A percentile compares a stretch with the other conserved stretches of the same genome.
Evolutionary conservation across 306 rosid species (phyloP).

Genomic region (Cyamopsis tetragonoloba): DNA sequence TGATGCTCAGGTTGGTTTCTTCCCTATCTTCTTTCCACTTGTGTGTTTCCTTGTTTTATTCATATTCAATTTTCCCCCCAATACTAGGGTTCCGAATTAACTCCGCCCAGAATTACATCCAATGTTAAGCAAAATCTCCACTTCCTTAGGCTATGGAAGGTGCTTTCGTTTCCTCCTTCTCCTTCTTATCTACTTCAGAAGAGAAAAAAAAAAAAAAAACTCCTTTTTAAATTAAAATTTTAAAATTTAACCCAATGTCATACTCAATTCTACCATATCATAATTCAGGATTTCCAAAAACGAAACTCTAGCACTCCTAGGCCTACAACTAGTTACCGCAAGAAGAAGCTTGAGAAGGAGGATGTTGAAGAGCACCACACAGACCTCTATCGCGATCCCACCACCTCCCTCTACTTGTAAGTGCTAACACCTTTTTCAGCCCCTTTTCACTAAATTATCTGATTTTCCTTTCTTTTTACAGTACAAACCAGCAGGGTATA

Average conservation of each 20-base stretch:
- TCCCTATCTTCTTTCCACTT: background rate
- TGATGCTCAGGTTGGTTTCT: slow-evolving; percentile 11
- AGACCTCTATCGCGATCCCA: slow-evolving; percentile 69
- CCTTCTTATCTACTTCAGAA: background rate
- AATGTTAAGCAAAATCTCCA: slow-evolving; percentile 87
- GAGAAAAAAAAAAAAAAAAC: no score
- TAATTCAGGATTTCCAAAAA: slow-evolving; percentile 60
- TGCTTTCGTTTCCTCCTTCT: background rate
- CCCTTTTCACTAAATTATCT: background rate
- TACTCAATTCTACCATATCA: background rate
- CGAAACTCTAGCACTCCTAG: slow-evolving; percentile 51
- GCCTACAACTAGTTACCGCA: slow-evolving; percentile 89
- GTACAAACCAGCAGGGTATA: slow-evolving; percentile 75
- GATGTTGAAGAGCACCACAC: slow-evolving; percentile 41
- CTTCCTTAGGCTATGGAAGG: slow-evolving; percentile 77
- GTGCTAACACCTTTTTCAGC: background rate
- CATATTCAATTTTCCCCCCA: background rate
- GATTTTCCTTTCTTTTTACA: slow-evolving; percentile 28
- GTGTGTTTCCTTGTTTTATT: background rate
- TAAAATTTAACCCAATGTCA: no score
- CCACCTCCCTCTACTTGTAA: slow-evolving; percentile 73
- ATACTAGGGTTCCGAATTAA: slow-evolving; percentile 47
- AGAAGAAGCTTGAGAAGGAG: slow-evolving; percentile 67
- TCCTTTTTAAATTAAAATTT: background rate
- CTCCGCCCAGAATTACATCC: slow-evolving; percentile 79